Conservation (phyloP, 805 yeast species). For the Candida bentonensis region DNA sequence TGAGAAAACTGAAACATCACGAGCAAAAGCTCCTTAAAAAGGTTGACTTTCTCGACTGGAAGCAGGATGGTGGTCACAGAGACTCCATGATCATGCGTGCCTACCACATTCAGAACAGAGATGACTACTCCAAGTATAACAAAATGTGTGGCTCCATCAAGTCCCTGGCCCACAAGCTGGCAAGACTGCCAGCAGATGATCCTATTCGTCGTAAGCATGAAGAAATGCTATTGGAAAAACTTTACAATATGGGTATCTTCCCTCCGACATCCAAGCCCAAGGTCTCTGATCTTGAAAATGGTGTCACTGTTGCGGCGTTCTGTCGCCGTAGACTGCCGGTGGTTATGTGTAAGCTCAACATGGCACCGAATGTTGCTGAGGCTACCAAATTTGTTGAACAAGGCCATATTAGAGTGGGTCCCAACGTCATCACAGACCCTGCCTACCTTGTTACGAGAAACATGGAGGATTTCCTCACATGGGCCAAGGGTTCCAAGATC, state of each 20-base stretch:
- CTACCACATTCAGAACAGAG: slow-evolving; percentile 87
- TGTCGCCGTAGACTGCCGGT: slow-evolving; percentile 90
- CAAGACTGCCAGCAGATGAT: slow-evolving; percentile 76
- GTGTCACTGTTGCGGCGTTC: slow-evolving; percentile 79
- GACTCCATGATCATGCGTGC: slow-evolving; percentile 95
- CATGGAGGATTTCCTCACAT: slow-evolving; percentile 91
- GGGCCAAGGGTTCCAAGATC: slow-evolving; percentile 96
- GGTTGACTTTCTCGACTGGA: slow-evolving; percentile 96
- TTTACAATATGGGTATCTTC: slow-evolving; percentile 77
- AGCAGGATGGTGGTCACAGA: slow-evolving; percentile 87
- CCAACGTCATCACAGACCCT: slow-evolving; percentile 88
- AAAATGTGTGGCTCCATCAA: slow-evolving; percentile 84
- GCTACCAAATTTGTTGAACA: slow-evolving; percentile 90
- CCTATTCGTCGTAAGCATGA: slow-evolving; percentile 83
- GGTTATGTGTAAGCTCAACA: slow-evolving; percentile 83
- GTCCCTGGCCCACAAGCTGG: slow-evolving; percentile 71
- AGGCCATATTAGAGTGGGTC: slow-evolving; percentile 97
- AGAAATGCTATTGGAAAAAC: slow-evolving; percentile 71
- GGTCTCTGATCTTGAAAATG: slow-evolving; percentile 82
- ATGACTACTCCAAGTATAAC: slow-evolving; percentile 90
- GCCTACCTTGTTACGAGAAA: slow-evolving; percentile 86
- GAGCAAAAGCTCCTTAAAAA: slow-evolving; percentile 89
- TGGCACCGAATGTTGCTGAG: slow-evolving; percentile 80
- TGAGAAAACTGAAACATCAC: slow-evolving; percentile 76
- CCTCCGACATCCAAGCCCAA: slow-evolving; percentile 61